Percentiles rank a stretch among this genome's conserved stretches.
These are phyloP conservation scores for Plasmodiophora brassicae DNA, from an alignment of 208 protist genomes.

Conservation along the genomic window DNA sequence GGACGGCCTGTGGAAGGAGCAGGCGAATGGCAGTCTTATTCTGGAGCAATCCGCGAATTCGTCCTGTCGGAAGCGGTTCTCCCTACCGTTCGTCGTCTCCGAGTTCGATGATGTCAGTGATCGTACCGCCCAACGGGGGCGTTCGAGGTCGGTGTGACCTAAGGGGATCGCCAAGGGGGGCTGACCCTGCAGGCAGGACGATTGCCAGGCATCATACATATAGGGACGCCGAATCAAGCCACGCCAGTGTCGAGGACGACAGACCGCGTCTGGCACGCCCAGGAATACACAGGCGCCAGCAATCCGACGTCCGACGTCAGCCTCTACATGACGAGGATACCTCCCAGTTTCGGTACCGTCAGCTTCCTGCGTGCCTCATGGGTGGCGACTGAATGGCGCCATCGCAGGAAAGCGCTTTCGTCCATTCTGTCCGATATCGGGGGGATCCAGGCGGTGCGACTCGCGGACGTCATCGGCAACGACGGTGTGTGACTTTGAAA, in stretches of 20 bases:
- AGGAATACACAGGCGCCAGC: not conserved
- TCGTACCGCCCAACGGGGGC: not conserved
- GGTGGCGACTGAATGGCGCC: not conserved
- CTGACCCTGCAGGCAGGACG: not conserved
- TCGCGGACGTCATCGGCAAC: not conserved
- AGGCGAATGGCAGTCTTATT: no score
- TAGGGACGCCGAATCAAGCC: not conserved
- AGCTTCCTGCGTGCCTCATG: not conserved
- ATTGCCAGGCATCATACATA: not conserved
- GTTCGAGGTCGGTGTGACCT: not conserved
- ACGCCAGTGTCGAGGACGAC: not conserved
- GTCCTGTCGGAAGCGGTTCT: conserved; percentile 22
- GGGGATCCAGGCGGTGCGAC: not conserved
- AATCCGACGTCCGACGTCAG: not conserved
- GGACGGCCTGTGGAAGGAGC: no score
- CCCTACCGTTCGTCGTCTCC: not conserved
- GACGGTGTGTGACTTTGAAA: no score
- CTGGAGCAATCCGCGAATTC: no score
- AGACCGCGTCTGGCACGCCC: not conserved
- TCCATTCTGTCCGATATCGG: not conserved
- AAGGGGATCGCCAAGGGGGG: not conserved
- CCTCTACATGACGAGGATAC: not conserved
- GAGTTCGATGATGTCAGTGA: conserved; percentile 12
- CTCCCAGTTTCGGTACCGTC: not conserved
- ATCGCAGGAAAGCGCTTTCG: not conserved